A percentile compares a stretch with the other conserved stretches of the same genome.
Conservation (phyloP, 163 green algal genomes). For the Smithsoniella earleae region DNA sequence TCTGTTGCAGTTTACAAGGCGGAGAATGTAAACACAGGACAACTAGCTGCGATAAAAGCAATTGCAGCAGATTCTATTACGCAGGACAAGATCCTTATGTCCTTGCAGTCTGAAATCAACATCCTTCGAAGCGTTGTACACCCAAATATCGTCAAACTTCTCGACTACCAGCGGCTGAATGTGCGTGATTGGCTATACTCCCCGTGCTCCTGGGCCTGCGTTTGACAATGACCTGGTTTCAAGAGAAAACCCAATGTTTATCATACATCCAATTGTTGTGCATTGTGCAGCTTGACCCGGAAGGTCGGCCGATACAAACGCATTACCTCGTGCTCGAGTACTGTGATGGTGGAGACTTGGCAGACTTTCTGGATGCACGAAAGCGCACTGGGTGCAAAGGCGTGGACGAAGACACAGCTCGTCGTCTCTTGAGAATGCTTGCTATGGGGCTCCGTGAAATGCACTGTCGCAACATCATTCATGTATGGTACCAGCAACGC, state of each 20-base stretch:
- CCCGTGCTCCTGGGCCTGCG: no score
- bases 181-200: no score
- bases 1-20: slow-evolving; percentile 30
- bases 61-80: slow-evolving; percentile 9
- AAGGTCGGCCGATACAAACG: slow-evolving; percentile 30
- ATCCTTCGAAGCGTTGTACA: slow-evolving; percentile 15
- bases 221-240: no score
- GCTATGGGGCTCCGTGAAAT: slow-evolving; percentile 76
- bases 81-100: slow-evolving; percentile 24
- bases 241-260: no score
- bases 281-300: slow-evolving; percentile 48
- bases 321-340: slow-evolving; percentile 79
- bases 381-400: slow-evolving; percentile 39
- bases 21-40: neutral
- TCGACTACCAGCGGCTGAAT: slow-evolving; percentile 2
- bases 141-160: slow-evolving; percentile 27
- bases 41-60: slow-evolving; percentile 24
- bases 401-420: slow-evolving; percentile 60
- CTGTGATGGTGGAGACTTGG: slow-evolving; percentile 71
- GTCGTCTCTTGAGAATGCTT: slow-evolving; percentile 78
- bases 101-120: slow-evolving; percentile 22
- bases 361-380: slow-evolving; percentile 46
- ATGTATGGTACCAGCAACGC: no score
- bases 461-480: slow-evolving; percentile 73
- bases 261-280: no score